Conservation (phyloP, 192 early-diverging fungal species). For the Coemansia sp. region DNA sequence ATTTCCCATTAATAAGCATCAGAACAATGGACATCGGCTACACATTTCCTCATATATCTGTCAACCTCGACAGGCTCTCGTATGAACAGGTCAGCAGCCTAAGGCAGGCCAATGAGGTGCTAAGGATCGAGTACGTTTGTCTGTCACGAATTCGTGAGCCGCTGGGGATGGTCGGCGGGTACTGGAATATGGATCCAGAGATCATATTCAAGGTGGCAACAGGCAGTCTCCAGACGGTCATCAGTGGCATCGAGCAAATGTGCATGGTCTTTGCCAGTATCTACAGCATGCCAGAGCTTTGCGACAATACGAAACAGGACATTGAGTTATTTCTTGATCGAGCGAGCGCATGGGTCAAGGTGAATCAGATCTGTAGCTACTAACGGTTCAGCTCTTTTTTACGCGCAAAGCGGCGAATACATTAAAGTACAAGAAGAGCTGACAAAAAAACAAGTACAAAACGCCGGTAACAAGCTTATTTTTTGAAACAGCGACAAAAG, state of each 20-base stretch:
- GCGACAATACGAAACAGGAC: conserved; percentile 2
- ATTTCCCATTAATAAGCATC: background rate
- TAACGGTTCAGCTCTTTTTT: too few species aligned
- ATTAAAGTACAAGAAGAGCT: too few species aligned
- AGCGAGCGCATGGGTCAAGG: conserved; percentile 18
- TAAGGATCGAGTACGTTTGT: conserved; percentile 23
- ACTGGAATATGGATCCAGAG: conserved; percentile 43
- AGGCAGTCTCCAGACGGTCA: conserved; percentile 18
- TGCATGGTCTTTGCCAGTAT: conserved; percentile 11
- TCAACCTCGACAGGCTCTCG: background rate
- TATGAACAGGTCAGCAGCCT: conserved; percentile 18
- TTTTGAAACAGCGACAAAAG: too few species aligned
- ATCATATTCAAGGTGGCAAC: conserved; percentile 24
- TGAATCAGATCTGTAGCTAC: conserved; percentile 21
- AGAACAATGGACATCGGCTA: background rate
- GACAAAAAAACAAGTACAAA: too few species aligned
- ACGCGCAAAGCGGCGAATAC: too few species aligned
- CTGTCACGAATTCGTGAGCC: conserved; percentile 39
- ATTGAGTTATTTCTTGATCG: conserved; percentile 24
- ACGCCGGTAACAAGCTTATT: too few species aligned
- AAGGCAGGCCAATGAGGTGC: background rate
- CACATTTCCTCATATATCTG: background rate
- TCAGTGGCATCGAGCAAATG: conserved; percentile 31
- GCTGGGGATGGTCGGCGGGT: conserved; percentile 39
- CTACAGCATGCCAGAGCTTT: background rate